A percentile compares a stretch with the other conserved stretches of the same genome.
Evolutionary conservation across 768 basidiomycete species (phyloP).

Genomic region (Leccinum arenicola): DNA sequence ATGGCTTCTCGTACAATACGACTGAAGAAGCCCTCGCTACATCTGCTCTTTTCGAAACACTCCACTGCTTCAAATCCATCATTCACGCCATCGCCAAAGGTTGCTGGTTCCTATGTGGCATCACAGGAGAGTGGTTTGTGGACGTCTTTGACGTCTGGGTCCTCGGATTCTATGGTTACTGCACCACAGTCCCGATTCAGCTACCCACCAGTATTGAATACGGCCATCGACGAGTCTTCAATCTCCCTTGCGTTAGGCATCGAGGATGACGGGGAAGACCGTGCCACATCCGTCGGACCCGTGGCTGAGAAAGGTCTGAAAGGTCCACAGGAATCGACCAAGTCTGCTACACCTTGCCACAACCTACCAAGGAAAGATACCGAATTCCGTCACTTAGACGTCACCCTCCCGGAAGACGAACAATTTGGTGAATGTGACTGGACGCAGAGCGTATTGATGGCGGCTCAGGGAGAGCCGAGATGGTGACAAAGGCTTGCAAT

Average conservation of each 20-base stretch:
- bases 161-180: constrained; percentile 50
- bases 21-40: constrained; percentile 67
- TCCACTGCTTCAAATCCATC: constrained; percentile 47
- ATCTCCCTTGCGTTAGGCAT: constrained; percentile 37
- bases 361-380: constrained; percentile 22
- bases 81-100: constrained; percentile 26
- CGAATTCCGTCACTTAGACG: constrained; percentile 28
- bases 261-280: constrained; percentile 28
- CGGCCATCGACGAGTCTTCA: constrained; percentile 56
- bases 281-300: constrained; percentile 10
- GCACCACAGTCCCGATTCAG: constrained; percentile 50
- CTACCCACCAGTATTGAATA: constrained; percentile 57
- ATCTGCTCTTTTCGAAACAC: constrained; percentile 64
- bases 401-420: constrained; percentile 36
- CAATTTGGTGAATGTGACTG: constrained; percentile 56
- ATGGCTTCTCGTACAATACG: constrained; percentile 32
- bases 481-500: constrained; percentile 27
- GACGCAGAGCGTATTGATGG: constrained; percentile 70
- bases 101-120: constrained; percentile 8
- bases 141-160: constrained; percentile 31
- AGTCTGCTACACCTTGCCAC: neutral
- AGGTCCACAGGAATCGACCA: constrained; percentile 22
- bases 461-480: constrained; percentile 48
- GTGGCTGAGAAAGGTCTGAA: constrained; percentile 8
- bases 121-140: constrained; percentile 20